phyloP scores from a whole-genome alignment of 768 basidiomycete species.

The Fomitopsis serialis region DNA sequence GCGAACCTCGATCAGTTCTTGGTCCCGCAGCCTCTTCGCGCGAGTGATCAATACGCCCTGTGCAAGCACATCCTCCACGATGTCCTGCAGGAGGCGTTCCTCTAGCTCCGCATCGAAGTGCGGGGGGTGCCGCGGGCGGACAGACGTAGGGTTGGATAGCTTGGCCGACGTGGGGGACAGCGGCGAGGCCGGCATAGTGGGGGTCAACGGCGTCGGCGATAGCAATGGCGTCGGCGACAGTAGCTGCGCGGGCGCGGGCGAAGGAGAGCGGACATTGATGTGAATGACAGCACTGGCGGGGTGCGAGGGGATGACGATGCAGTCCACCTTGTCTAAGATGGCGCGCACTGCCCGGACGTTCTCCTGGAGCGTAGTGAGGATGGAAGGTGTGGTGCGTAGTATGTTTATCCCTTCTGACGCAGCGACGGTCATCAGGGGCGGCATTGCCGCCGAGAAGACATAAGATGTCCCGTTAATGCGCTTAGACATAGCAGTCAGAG shows the following conservation, averaged over 20 bases:
- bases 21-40: conserved; percentile 74
- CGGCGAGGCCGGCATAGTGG: conserved; percentile 25
- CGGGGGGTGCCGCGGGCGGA: conserved; percentile 39
- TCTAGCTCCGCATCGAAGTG: conserved; percentile 58
- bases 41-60: conserved; percentile 86
- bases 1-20: conserved; percentile 76
- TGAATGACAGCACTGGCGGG: conserved; percentile 86
- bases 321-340: conserved; percentile 78
- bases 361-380: conserved; percentile 73
- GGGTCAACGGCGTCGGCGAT: conserved; percentile 8
- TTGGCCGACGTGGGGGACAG: conserved; percentile 28
- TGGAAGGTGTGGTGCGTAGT: conserved; percentile 67
- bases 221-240: conserved; percentile 14
- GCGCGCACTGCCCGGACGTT: conserved; percentile 76
- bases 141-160: conserved; percentile 44
- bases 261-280: conserved; percentile 51
- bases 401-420: conserved; percentile 83
- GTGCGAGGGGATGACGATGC: conserved; percentile 81
- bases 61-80: conserved; percentile 80
- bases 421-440: conserved; percentile 81
- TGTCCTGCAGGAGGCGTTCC: conserved; percentile 81
- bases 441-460: conserved; percentile 95
- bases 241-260: conserved; percentile 23
- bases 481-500: conserved; percentile 27
- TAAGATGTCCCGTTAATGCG: conserved; percentile 95